These are phyloP conservation scores for Coemansia sp. DNA, from an alignment of 192 early-diverging fungal genomes.

Conservation along the genomic window DNA sequence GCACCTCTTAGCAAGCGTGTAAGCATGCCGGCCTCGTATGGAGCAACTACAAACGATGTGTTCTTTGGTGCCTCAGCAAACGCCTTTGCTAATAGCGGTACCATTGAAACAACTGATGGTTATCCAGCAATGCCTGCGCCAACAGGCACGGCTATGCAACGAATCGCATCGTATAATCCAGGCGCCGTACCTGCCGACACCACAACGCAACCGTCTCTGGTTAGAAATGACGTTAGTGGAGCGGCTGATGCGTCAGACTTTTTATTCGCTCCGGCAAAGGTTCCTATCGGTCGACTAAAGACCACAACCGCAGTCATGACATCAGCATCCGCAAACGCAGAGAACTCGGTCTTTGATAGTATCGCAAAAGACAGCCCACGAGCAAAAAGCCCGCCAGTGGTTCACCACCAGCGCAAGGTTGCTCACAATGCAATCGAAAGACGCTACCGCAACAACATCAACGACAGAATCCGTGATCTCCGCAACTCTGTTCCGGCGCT, in stretches of 20 bases:
- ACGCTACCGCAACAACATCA: conserved; percentile 95
- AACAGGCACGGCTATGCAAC: conserved; percentile 29
- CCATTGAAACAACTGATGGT: background rate
- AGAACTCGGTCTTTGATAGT: background rate
- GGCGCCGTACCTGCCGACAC: background rate
- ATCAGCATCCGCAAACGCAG: conserved; percentile 2
- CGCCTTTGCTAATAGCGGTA: background rate
- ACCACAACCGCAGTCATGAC: conserved; percentile 5
- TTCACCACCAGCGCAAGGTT: conserved; percentile 77
- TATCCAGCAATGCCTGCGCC: conserved; percentile 21
- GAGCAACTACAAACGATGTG: conserved; percentile 1
- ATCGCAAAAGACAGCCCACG: background rate
- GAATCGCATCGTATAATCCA: conserved; percentile 44
- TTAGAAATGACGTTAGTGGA: background rate
- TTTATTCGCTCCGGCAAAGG: background rate
- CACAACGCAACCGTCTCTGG: background rate
- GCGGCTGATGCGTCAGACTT: background rate
- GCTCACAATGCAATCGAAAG: conserved; percentile 96
- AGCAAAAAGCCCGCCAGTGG: background rate
- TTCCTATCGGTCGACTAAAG: conserved; percentile 23
- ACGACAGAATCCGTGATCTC: conserved; percentile 89
- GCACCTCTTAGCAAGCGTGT: conserved; percentile 47
- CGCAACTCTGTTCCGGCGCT: conserved; percentile 85
- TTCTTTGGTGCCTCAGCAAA: background rate
- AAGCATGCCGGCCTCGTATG: conserved; percentile 41